phyloP scores from a whole-genome alignment of 768 basidiomycete species.

The Lyophyllum semitale region DNA sequence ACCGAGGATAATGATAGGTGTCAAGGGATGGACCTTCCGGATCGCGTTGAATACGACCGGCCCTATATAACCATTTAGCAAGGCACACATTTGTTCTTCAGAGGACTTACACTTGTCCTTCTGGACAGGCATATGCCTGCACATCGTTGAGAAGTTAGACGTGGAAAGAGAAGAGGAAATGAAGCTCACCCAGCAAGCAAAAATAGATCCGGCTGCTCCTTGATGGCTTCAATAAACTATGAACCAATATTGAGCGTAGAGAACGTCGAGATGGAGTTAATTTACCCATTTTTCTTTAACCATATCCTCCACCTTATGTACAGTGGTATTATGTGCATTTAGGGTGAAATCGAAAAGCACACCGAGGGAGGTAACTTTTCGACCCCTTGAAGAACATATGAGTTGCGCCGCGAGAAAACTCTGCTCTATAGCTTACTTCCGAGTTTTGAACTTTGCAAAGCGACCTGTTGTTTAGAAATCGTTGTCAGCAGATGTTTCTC shows the following conservation, averaged over 20 bases:
- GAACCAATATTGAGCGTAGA: neutral
- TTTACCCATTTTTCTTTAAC: constrained; percentile 77
- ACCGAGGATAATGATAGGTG: constrained; percentile 84
- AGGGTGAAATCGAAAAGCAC: constrained; percentile 78
- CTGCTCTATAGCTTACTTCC: constrained; percentile 46
- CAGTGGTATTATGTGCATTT: constrained; percentile 70
- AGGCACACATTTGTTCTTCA: neutral
- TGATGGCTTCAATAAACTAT: constrained; percentile 77
- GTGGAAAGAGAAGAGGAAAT: neutral
- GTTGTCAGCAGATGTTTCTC: no score
- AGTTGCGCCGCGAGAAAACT: neutral
- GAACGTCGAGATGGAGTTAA: neutral
- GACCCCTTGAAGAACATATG: constrained; percentile 41
- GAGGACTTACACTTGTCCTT: constrained; percentile 56
- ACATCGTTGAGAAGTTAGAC: neutral
- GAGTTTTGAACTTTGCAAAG: constrained; percentile 72
- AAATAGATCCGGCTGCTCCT: constrained; percentile 83
- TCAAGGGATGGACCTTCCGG: constrained; percentile 66
- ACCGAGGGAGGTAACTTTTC: constrained; percentile 77
- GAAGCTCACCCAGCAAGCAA: constrained; percentile 62
- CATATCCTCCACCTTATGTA: constrained; percentile 74
- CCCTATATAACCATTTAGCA: constrained; percentile 42
- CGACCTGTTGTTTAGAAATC: no score
- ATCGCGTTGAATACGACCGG: constrained; percentile 72
- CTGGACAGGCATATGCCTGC: constrained; percentile 82